These are phyloP conservation scores for Flueggea neowawraea DNA, from an alignment of 441 rosid species.

Conservation along the genomic window DNA sequence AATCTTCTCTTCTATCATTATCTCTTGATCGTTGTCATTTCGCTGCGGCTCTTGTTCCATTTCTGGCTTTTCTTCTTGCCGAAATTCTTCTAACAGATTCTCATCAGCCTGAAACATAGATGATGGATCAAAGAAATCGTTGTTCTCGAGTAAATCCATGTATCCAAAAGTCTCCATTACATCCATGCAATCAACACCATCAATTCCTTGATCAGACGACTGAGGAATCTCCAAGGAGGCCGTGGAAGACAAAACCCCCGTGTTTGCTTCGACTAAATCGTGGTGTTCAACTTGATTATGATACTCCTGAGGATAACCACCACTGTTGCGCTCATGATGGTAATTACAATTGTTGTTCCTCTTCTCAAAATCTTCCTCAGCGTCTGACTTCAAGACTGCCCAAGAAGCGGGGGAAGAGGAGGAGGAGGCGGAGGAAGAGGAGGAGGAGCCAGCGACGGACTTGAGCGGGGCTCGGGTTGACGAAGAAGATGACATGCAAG, in stretches of 20 bases:
- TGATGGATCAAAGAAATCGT: conserved; percentile 77
- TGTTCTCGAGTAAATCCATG: conserved; percentile 72
- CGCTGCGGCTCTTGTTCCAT: neutral
- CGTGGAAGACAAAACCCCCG: conserved; percentile 61
- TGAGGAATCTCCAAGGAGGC: conserved; percentile 61
- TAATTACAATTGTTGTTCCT: conserved; percentile 8
- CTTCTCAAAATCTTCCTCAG: conserved; percentile 37
- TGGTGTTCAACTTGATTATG: conserved; percentile 5
- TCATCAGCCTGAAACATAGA: conserved; percentile 41
- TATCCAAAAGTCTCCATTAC: conserved; percentile 72
- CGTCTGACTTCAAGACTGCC: conserved; percentile 64
- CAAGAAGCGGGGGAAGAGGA: conserved; percentile 73
- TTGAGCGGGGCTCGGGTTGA: conserved; percentile 73
- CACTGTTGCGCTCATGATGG: neutral
- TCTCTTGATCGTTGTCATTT: conserved; percentile 1
- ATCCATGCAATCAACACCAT: conserved; percentile 49
- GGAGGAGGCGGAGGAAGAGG: conserved; percentile 63
- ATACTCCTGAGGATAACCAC: neutral
- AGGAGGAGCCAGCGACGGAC: conserved; percentile 43
- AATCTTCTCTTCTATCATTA: conserved; percentile 4
- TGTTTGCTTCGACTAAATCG: conserved; percentile 29
- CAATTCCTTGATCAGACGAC: conserved; percentile 26
- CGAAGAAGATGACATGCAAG: conserved; percentile 96
- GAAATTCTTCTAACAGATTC: conserved; percentile 30
- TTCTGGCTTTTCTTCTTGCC: conserved; percentile 13